A percentile compares a stretch with the other conserved stretches of the same genome.
These are phyloP conservation scores for Juglanconis sp. DNA, from an alignment of 2,329 filamentous ascomycete species.

Conservation along the genomic window DNA sequence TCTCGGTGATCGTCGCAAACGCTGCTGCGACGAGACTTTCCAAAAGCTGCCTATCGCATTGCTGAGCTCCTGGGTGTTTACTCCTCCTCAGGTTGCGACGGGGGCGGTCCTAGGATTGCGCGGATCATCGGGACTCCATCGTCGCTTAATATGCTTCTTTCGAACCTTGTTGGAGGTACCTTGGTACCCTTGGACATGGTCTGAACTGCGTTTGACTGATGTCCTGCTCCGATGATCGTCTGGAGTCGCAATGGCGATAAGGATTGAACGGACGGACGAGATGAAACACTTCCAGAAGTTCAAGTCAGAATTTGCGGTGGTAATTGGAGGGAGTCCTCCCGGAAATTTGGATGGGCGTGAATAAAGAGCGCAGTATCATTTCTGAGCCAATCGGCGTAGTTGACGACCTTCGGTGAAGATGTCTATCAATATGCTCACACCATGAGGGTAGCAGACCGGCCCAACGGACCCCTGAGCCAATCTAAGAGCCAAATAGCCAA, in stretches of 20 bases:
- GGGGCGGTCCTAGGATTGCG: background rate
- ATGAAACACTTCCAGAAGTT: conserved; percentile 2
- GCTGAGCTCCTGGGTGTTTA: background rate
- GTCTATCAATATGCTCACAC: background rate
- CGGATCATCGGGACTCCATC: background rate
- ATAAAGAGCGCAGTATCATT: background rate
- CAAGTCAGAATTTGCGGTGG: background rate
- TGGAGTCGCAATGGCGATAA: background rate
- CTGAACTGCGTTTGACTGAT: background rate
- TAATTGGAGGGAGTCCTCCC: background rate
- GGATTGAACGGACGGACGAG: background rate
- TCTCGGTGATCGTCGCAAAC: background rate
- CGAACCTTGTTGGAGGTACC: background rate
- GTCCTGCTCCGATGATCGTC: background rate
- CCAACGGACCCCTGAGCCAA: background rate
- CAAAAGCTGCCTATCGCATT: background rate
- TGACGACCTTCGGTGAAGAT: background rate
- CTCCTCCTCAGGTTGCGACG: background rate
- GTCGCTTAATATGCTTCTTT: background rate
- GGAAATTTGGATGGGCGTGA: background rate
- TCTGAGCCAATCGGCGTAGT: conserved; percentile 3
- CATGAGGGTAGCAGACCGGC: background rate
- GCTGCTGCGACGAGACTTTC: background rate
- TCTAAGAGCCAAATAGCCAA: background rate
- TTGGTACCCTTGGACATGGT: background rate